Evolutionary conservation across 2,329 filamentous ascomycete genomes (phyloP).

Genomic region (Thielaviopsis punctulata): DNA sequence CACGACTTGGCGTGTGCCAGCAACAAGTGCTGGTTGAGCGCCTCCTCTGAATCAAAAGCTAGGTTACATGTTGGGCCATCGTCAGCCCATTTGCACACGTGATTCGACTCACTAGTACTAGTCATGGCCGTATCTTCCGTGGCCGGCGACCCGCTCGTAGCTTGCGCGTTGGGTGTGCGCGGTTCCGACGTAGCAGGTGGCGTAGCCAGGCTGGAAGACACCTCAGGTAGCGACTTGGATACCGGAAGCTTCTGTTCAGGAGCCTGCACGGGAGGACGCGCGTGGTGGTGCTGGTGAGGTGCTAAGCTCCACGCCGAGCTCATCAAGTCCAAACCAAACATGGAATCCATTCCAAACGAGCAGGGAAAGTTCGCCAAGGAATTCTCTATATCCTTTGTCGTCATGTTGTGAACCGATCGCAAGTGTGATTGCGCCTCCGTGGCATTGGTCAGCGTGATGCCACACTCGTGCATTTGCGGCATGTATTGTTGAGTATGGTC

Average conservation of each 20-base stretch:
- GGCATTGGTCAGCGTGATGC: constrained; percentile 12
- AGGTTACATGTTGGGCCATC: constrained; percentile 18
- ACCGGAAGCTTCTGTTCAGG: neutral
- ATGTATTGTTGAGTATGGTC: constrained; percentile 5
- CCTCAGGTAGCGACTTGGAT: neutral
- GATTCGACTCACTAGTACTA: neutral
- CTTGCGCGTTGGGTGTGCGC: neutral
- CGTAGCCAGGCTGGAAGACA: neutral
- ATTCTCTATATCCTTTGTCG: constrained; percentile 8
- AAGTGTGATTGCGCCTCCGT: constrained; percentile 10
- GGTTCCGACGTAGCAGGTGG: neutral
- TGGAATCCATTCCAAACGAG: constrained; percentile 5
- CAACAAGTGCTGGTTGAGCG: constrained; percentile 39
- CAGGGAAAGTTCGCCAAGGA: constrained; percentile 8
- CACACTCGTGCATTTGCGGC: constrained; percentile 10
- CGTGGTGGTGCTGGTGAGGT: neutral
- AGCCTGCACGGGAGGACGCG: neutral
- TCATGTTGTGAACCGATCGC: constrained; percentile 10
- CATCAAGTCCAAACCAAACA: constrained; percentile 5
- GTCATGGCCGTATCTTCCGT: neutral
- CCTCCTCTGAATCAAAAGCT: constrained; percentile 26
- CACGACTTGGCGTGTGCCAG: constrained; percentile 30
- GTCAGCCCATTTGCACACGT: constrained; percentile 6
- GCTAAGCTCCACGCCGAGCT: neutral
- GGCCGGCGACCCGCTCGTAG: neutral